Percentiles rank a stretch among this genome's conserved stretches.
phyloP scores from a whole-genome alignment of 257 asterid genomes.

The Solanum corneliomulleri region DNA sequence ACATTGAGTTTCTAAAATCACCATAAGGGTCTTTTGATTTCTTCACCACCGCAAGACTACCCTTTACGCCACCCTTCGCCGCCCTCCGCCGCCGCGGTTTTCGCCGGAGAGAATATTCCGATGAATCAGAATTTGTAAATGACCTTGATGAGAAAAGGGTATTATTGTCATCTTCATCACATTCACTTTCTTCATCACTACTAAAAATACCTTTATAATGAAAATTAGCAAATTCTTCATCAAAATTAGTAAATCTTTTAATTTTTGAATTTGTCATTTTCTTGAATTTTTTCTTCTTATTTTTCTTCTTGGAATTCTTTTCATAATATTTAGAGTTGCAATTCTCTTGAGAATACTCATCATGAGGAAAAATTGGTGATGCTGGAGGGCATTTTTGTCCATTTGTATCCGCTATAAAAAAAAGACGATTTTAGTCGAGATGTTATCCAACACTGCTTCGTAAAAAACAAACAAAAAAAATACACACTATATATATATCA shows the following conservation, averaged over 20 bases:
- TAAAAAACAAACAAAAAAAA: neutral
- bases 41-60: constrained; percentile 42
- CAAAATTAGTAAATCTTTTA: neutral
- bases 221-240: neutral
- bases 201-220: constrained; percentile 1
- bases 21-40: constrained; percentile 38
- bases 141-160: constrained; percentile 24
- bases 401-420: neutral
- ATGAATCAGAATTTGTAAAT: constrained; percentile 16
- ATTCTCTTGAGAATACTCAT: neutral
- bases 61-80: neutral
- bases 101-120: neutral
- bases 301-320: neutral
- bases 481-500: neutral
- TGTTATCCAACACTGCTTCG: neutral
- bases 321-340: neutral
- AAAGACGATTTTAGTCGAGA: neutral
- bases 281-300: neutral
- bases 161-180: neutral
- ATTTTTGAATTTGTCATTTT: neutral
- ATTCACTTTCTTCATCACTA: neutral
- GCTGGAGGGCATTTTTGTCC: neutral
- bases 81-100: constrained; percentile 6
- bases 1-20: constrained; percentile 43
- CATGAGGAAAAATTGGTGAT: neutral